Conservation (phyloP, 805 yeast genomes). For the Sporopachydermia lactativora region DNA sequence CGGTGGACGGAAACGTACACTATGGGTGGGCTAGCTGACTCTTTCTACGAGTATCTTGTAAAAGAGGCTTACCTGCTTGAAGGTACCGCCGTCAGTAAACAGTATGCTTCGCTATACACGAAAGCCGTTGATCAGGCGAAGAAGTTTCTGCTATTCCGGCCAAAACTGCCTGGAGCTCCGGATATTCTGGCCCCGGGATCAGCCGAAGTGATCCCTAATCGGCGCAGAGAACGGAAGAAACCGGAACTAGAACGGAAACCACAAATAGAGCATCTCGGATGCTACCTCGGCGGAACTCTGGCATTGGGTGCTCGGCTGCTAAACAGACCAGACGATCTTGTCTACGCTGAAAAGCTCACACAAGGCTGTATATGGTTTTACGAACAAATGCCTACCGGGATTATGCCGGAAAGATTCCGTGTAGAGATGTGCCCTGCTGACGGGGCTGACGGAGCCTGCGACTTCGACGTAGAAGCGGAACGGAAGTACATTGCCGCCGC, state of each 20-base stretch:
- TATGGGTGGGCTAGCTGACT: conserved; percentile 29
- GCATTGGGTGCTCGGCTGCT: conserved; percentile 32
- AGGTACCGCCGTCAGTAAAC: conserved; percentile 21
- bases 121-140: conserved; percentile 24
- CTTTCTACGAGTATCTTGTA: conserved; percentile 34
- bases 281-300: conserved; percentile 41
- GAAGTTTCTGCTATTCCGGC: conserved; percentile 28
- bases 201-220: conserved; percentile 9
- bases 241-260: conserved; percentile 15
- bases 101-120: conserved; percentile 22
- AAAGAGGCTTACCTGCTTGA: conserved; percentile 32
- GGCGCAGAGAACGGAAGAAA: conserved; percentile 10
- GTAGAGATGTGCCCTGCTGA: conserved; percentile 17
- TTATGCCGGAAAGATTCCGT: conserved; percentile 30
- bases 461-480: conserved; percentile 11
- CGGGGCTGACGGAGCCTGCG: conserved; percentile 12
- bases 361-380: conserved; percentile 35
- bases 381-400: conserved; percentile 21
- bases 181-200: conserved; percentile 21
- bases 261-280: conserved; percentile 33
- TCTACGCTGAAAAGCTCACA: conserved; percentile 29
- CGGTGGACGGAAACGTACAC: conserved; percentile 14
- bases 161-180: conserved; percentile 28
- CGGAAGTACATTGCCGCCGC: conserved; percentile 5
- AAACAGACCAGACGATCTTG: conserved; percentile 22